These are phyloP conservation scores for Apophysomyces variabilis DNA, from an alignment of 371 early-diverging fungal genomes.

Conservation along the genomic window DNA sequence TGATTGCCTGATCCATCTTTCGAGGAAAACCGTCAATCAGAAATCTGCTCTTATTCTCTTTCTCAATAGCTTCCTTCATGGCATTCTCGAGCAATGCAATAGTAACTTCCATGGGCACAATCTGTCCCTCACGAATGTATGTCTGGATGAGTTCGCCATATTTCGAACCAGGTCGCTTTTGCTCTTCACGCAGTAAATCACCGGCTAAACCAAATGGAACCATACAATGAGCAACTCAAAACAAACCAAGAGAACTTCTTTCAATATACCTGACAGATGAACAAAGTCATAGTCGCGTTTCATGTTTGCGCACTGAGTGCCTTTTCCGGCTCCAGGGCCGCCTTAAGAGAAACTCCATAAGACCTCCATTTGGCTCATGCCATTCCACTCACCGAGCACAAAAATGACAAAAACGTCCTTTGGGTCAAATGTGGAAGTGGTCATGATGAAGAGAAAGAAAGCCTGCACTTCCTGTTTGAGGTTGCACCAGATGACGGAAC, in stretches of 20 bases:
- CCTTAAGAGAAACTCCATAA: constrained; percentile 42
- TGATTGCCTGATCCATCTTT: constrained; percentile 90
- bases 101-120: constrained; percentile 96
- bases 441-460: constrained; percentile 14
- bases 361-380: not conserved
- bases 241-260: not conserved
- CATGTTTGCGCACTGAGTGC: constrained; percentile 90
- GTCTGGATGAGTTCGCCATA: constrained; percentile 89
- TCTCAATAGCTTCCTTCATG: constrained; percentile 73
- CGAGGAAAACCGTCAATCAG: constrained; percentile 97
- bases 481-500: constrained; percentile 2
- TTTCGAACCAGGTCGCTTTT: constrained; percentile 80
- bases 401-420: constrained; percentile 71
- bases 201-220: constrained; percentile 68
- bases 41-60: constrained; percentile 67
- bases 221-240: not conserved
- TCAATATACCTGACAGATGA: constrained; percentile 84
- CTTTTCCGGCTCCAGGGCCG: constrained; percentile 92
- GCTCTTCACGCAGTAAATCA: constrained; percentile 93
- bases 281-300: constrained; percentile 92
- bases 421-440: constrained; percentile 39
- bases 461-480: not conserved
- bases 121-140: constrained; percentile 92
- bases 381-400: constrained; percentile 63
- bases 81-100: constrained; percentile 88